Conservation (phyloP, 2,329 filamentous ascomycete genomes). For the Helminthosporium solani region DNA sequence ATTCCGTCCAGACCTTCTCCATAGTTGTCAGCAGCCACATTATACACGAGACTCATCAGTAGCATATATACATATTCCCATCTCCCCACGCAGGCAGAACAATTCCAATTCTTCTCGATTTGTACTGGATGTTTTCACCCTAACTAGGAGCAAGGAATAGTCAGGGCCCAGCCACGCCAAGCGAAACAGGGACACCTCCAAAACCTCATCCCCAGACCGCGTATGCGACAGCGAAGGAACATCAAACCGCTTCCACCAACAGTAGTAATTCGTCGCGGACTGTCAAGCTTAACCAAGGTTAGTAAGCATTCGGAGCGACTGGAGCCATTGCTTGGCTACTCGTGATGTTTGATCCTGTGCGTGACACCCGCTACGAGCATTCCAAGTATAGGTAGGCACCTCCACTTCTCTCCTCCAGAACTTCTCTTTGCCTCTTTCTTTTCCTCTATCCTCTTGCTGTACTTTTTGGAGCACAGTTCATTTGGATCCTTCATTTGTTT, state of each 20-base stretch:
- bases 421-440: constrained; percentile 2
- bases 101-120: neutral
- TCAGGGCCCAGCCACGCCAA: neutral
- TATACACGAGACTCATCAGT: too few relatives aligned
- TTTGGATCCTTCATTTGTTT: constrained; percentile 4
- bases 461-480: constrained; percentile 5
- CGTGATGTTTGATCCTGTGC: constrained; percentile 12
- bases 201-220: constrained; percentile 22
- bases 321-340: constrained; percentile 21
- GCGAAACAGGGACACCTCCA: constrained; percentile 29
- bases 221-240: constrained; percentile 24
- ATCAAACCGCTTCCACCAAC: constrained; percentile 25
- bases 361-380: neutral
- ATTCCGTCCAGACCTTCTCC: too few relatives aligned
- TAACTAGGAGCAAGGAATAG: neutral
- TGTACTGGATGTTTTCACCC: neutral
- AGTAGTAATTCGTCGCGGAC: constrained; percentile 2
- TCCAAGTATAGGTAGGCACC: neutral
- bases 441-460: constrained; percentile 8
- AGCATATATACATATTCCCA: too few relatives aligned
- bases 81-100: too few relatives aligned
- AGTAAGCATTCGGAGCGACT: constrained; percentile 13
- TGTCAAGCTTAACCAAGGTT: constrained; percentile 20
- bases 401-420: constrained; percentile 4
- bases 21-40: too few relatives aligned